These are phyloP conservation scores for Syzygium malaccense DNA, from an alignment of 441 rosid species.

Conservation along the genomic window DNA sequence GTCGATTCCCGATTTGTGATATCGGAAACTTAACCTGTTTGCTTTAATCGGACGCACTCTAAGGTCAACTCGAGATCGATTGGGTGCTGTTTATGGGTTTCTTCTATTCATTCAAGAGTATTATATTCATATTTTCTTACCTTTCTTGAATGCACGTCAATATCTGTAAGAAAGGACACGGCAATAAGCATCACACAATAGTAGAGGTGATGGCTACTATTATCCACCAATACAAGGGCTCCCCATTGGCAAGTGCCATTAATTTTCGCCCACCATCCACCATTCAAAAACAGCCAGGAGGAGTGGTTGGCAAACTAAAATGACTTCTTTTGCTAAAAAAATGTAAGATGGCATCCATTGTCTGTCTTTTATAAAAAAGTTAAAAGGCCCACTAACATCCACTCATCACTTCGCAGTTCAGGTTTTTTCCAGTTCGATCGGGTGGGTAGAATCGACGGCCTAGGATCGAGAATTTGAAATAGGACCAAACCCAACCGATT, in stretches of 20 bases:
- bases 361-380: neutral
- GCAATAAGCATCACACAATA: neutral
- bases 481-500: no score
- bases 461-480: neutral
- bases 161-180: neutral
- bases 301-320: neutral
- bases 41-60: neutral
- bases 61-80: neutral
- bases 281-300: neutral
- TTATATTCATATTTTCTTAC: neutral
- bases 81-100: neutral
- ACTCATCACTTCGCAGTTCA: neutral
- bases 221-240: neutral
- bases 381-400: neutral
- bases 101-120: neutral
- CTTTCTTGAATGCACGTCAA: neutral
- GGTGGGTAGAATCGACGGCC: neutral
- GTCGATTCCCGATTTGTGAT: neutral
- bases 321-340: neutral
- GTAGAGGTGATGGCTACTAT: neutral
- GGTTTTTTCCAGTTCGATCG: neutral
- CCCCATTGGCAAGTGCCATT: neutral
- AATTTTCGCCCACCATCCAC: neutral
- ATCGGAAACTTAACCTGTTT: neutral
- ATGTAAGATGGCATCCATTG: neutral